phyloP scores from a whole-genome alignment of 805 yeast genomes.

The Diddensiella santjacobensis region DNA sequence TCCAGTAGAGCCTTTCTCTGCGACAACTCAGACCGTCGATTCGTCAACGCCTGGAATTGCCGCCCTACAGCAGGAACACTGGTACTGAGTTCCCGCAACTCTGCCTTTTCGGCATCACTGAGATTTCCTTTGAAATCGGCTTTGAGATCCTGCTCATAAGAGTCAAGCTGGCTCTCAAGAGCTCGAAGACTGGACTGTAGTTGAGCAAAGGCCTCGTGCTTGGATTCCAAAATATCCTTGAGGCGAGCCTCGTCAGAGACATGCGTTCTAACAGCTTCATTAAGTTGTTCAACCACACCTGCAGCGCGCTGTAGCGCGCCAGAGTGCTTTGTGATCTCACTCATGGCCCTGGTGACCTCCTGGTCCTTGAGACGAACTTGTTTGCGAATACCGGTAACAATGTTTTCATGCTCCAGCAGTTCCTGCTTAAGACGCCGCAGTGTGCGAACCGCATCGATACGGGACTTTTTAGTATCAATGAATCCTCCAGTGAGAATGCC shows the following conservation, averaged over 20 bases:
- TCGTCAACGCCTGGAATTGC: constrained; percentile 40
- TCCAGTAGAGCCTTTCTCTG: constrained; percentile 44
- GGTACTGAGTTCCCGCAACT: constrained; percentile 36
- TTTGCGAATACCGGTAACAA: constrained; percentile 38
- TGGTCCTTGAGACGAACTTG: constrained; percentile 46
- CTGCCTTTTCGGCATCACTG: constrained; percentile 45
- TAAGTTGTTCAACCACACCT: constrained; percentile 13
- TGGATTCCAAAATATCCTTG: constrained; percentile 21
- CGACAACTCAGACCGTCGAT: constrained; percentile 43
- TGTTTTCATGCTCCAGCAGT: constrained; percentile 39
- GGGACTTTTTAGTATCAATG: constrained; percentile 61
- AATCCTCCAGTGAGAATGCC: constrained; percentile 91
- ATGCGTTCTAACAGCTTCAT: constrained; percentile 21
- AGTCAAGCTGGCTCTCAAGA: constrained; percentile 41
- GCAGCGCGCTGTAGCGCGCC: constrained; percentile 20
- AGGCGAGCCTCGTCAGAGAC: constrained; percentile 14
- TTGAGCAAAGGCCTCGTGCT: constrained; percentile 43
- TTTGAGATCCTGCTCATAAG: constrained; percentile 46
- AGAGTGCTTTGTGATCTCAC: constrained; percentile 37
- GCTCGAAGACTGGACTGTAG: constrained; percentile 35
- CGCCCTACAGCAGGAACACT: constrained; percentile 40
- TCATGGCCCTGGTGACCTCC: constrained; percentile 48
- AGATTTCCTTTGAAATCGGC: constrained; percentile 54
- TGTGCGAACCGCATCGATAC: constrained; percentile 64
- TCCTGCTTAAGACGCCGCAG: constrained; percentile 52